Evolutionary conservation across 2,329 filamentous ascomycete species (phyloP), one percentile per base, ranked within the genome.

Genomic region (Xylariaceae sp.): DNA sequence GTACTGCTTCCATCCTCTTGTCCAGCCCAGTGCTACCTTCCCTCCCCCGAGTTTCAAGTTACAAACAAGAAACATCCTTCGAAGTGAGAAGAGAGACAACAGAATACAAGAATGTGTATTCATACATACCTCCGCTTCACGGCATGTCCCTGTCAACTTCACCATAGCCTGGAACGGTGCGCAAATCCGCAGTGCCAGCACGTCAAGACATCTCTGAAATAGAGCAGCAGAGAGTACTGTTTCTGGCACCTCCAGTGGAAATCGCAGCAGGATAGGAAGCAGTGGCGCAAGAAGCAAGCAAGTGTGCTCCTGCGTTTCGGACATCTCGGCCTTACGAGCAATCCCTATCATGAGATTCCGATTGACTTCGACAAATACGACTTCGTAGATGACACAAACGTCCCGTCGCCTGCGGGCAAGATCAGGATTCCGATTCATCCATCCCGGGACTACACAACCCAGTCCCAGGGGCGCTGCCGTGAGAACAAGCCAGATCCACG

Each of bases 61-160:
- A 5, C 23, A 30, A 30, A 30, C 23, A 4, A 30, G 23, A 30
- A 30, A 30, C 23, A 30, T 30, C 23, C 23, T 30, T 30, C 37
- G 37, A 10, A 42, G 9, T 13, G 37, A 42, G 9, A 42, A 42
- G 37, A 42, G 9, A 42, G 37, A 10, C 37, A 42, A 13, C 37
- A 7, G 37, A 9, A 42, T 13, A 42, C 9, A 42, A 39, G 60
- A 7, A 69, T 70, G 68, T 70, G 67, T 35, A 58, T 49, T 7
- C 67, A 66, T 42, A 51, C 56, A 11, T 70, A 68, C 56, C 55
- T 62, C 9, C 47, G 61, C 18, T 70, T 66, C 54, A 42, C 30
- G 5, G 39, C 55, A 50, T 70, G 68, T 54, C 63, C 66, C 11
- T 70, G 68, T 56, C 53, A 70, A n/a, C 64, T 67, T 37, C 58